phyloP scores from a whole-genome alignment of 306 rosid species.

The Potentilla sterilis region DNA sequence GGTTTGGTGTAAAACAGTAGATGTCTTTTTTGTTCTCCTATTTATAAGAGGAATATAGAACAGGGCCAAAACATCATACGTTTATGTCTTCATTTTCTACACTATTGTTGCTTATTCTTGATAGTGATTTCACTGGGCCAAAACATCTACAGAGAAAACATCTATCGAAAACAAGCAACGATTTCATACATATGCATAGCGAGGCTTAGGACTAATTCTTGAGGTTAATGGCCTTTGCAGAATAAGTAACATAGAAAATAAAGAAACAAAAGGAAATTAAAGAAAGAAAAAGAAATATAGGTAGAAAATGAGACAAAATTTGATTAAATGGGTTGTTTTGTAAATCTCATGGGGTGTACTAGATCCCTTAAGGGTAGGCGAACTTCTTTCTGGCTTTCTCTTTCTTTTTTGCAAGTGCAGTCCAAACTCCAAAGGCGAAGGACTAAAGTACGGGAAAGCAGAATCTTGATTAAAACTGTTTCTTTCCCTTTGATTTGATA shows the following conservation, averaged over 20 bases:
- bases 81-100: too few relatives aligned
- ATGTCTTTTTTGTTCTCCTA: too few relatives aligned
- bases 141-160: too few relatives aligned
- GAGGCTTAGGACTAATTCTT: not conserved
- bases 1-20: too few relatives aligned
- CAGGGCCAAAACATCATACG: too few relatives aligned
- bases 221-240: constrained; percentile 21
- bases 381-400: constrained; percentile 38
- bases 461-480: constrained; percentile 20
- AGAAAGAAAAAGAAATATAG: constrained; percentile 30
- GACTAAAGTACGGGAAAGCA: constrained; percentile 25
- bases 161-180: not conserved
- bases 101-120: too few relatives aligned
- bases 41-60: too few relatives aligned
- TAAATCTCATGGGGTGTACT: constrained; percentile 37
- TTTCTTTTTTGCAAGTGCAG: constrained; percentile 46
- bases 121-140: too few relatives aligned
- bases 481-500: not conserved
- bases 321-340: constrained; percentile 36
- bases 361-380: constrained; percentile 61
- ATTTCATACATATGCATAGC: not conserved
- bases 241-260: constrained; percentile 26
- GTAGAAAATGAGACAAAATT: constrained; percentile 26
- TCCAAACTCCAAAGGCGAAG: constrained; percentile 45
- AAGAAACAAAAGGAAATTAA: constrained; percentile 12